A percentile compares a stretch with the other conserved stretches of the same genome.
phyloP scores from a whole-genome alignment of 768 basidiomycete genomes.

The Sporobolomyces phaffii region DNA sequence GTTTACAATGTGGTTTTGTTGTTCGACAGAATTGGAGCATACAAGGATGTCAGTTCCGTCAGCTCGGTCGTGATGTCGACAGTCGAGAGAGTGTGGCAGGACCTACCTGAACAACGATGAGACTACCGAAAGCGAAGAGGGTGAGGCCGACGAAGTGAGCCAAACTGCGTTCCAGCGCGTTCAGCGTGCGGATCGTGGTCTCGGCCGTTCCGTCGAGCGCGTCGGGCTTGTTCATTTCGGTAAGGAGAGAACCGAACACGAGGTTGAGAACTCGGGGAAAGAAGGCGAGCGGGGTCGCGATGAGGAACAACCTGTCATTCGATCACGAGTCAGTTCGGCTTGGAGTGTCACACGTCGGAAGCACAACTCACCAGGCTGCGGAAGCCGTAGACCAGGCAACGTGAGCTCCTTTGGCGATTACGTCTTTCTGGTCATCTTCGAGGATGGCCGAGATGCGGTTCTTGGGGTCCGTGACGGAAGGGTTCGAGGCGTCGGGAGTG shows the following conservation, averaged over 20 bases:
- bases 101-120: constrained; percentile 28
- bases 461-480: neutral
- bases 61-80: too few relatives aligned
- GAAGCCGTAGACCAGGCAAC: constrained; percentile 4
- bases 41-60: too few relatives aligned
- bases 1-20: too few relatives aligned
- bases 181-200: constrained; percentile 20
- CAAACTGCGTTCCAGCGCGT: constrained; percentile 23
- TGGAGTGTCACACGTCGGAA: neutral
- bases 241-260: constrained; percentile 26
- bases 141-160: constrained; percentile 15
- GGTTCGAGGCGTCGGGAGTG: constrained; percentile 8
- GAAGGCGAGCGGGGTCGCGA: constrained; percentile 21
- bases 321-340: neutral
- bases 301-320: constrained; percentile 8
- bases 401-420: neutral
- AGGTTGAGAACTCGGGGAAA: constrained; percentile 32
- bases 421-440: neutral
- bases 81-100: neutral
- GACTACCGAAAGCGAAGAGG: constrained; percentile 1
- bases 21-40: too few relatives aligned
- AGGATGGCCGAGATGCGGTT: neutral
- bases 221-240: constrained; percentile 11
- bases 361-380: constrained; percentile 6
- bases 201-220: constrained; percentile 3